phyloP scores from a whole-genome alignment of 441 rosid genomes.

The Brassica hybrid region DNA sequence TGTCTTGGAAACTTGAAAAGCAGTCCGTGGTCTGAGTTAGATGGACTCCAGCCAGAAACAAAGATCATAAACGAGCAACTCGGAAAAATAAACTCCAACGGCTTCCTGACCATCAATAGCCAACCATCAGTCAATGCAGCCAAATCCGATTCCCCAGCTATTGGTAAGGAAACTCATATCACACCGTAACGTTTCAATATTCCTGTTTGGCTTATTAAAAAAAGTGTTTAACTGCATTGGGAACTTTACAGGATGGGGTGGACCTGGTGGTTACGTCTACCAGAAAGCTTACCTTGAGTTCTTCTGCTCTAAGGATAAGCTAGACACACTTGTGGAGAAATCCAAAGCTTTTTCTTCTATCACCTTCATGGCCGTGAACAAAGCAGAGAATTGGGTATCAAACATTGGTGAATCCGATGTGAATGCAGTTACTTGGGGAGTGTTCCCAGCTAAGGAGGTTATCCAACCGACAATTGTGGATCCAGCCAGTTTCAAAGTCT shows the following conservation, averaged over 20 bases:
- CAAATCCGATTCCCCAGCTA: slow-evolving; percentile 78
- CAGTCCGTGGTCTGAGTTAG: slow-evolving; percentile 96
- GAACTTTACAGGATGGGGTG: slow-evolving; percentile 86
- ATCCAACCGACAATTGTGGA: slow-evolving; percentile 95
- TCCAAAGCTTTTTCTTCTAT: slow-evolving; percentile 63
- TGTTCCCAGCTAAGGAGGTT: slow-evolving; percentile 89
- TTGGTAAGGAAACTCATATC: slow-evolving; percentile 52
- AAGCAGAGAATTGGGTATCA: slow-evolving; percentile 64
- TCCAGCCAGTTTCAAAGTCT: slow-evolving; percentile 80
- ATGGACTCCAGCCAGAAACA: slow-evolving; percentile 92
- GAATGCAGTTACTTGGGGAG: slow-evolving; percentile 98
- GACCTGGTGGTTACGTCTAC: slow-evolving; percentile 90
- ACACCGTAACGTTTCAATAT: neutral
- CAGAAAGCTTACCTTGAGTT: slow-evolving; percentile 97
- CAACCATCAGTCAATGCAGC: slow-evolving; percentile 93
- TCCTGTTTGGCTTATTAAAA: slow-evolving; percentile 2
- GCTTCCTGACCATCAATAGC: slow-evolving; percentile 93
- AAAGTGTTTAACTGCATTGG: neutral
- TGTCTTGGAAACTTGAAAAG: slow-evolving; percentile 86
- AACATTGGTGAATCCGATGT: slow-evolving; percentile 57
- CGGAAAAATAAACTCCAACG: slow-evolving; percentile 81
- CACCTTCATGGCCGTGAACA: slow-evolving; percentile 77
- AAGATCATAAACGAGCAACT: slow-evolving; percentile 84
- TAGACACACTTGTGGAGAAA: slow-evolving; percentile 66
- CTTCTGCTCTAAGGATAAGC: slow-evolving; percentile 85